A percentile compares a stretch with the other conserved stretches of the same genome.
Conservation (phyloP, 148 eudicot species). For the Spergularia marina region DNA sequence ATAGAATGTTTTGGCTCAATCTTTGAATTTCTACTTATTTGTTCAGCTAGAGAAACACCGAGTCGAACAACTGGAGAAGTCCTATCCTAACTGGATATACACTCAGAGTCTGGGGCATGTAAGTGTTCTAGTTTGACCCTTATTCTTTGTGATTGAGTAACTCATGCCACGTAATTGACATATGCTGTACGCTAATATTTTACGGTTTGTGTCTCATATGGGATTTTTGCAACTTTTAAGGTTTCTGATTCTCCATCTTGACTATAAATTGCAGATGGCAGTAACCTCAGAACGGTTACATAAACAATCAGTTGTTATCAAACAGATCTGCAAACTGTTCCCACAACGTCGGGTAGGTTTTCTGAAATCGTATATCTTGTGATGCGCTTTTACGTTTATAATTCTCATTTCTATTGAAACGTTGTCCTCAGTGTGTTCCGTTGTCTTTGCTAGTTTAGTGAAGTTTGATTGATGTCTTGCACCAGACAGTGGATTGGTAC, state of each 20-base stretch:
- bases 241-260: conserved; percentile 21
- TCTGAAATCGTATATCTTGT: background rate
- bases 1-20: background rate
- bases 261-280: conserved; percentile 66
- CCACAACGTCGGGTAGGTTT: conserved; percentile 79
- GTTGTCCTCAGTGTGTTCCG: background rate
- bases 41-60: conserved; percentile 76
- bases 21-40: conserved; percentile 23
- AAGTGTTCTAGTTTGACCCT: conserved; percentile 28
- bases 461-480: background rate
- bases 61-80: conserved; percentile 81
- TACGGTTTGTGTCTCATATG: background rate
- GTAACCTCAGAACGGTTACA: conserved; percentile 92
- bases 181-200: background rate
- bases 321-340: conserved; percentile 93
- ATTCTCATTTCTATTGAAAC: too few species aligned
- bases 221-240: background rate
- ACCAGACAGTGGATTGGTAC: background rate
- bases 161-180: background rate
- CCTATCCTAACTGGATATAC: conserved; percentile 82
- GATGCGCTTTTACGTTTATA: background rate
- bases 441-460: conserved; percentile 1
- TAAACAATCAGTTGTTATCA: conserved; percentile 78
- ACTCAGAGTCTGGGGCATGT: conserved; percentile 89
- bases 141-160: background rate